Evolutionary conservation across 495 filamentous ascomycete genomes (phyloP).

Genomic region (Aspergillus bertholletiae): DNA sequence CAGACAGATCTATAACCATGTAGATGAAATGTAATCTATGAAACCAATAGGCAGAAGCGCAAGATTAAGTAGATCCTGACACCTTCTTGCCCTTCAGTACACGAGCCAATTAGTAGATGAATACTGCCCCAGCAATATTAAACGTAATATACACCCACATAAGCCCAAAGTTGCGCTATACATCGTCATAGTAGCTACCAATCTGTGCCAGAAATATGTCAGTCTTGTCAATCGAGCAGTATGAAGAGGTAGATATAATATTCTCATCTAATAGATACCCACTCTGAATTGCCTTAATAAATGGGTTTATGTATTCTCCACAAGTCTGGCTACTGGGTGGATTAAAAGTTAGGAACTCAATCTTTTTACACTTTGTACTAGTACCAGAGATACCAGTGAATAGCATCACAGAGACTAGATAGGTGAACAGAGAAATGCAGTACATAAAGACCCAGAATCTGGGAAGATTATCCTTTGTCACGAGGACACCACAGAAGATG

Average conservation of each 20-base stretch:
- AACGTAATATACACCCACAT: conserved; percentile 58
- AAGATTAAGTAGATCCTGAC: not conserved
- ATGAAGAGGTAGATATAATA: conserved; percentile 30
- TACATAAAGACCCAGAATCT: conserved; percentile 75
- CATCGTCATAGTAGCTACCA: conserved; percentile 32
- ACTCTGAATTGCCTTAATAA: conserved; percentile 1
- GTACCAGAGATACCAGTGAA: conserved; percentile 49
- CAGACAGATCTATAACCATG: too few relatives aligned
- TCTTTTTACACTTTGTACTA: conserved; percentile 52
- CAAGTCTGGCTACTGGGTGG: conserved; percentile 50
- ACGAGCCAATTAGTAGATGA: conserved; percentile 66
- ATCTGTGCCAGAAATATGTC: conserved; percentile 36
- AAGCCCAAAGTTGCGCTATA: conserved; percentile 47
- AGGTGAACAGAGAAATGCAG: conserved; percentile 61
- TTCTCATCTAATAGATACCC: conserved; percentile 20
- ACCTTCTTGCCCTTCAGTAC: conserved; percentile 54
- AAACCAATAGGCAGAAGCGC: too few relatives aligned
- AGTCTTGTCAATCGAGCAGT: conserved; percentile 37
- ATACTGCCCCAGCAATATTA: conserved; percentile 60
- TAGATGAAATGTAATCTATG: too few relatives aligned
- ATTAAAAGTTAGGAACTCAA: conserved; percentile 51
- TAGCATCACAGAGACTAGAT: conserved; percentile 24
- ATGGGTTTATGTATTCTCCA: conserved; percentile 34
- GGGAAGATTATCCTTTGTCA: conserved; percentile 48
- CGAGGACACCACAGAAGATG: conserved; percentile 39